Evolutionary conservation across 202 grass and related monocot genomes (phyloP), one percentile per base, ranked within the genome.

Genomic region (Panicum virgatum): DNA sequence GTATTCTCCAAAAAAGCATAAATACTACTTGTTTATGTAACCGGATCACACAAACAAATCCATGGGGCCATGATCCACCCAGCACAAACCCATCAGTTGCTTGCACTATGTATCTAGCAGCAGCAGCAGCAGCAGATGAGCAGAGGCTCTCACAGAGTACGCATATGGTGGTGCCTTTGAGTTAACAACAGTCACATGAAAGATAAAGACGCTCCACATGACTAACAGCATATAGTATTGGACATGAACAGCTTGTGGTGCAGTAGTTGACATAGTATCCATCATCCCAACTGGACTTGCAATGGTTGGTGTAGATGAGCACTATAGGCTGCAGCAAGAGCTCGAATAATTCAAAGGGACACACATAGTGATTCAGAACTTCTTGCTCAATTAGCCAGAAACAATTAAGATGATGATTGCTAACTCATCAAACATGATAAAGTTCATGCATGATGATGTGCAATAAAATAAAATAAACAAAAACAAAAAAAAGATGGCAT

Each of bases 171-270:
- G 40, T 19, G 12, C 66, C 62, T 76, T 75, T 42, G 56, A 58
- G 20, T 47, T 57, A 40, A 57, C 12, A 60, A 13, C 25, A 60
- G 12, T 58, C 72, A 58, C 83, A 78, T 65, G 83, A 66, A 66
- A 68, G 65, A 37, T 16, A 71, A 29, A 60, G 57, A 60, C 25
- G 12, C 1, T 22, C 46, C 47, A 88, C 57, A 66, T 87, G 80
- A 52, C 71, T 44, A 11, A 75, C 27, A 15, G 14, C 57, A 60
- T 27, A 29, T 1, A 29, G 11, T 29, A 29, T 29, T 36, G 34
- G 72, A 16, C 32, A 15, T 39, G 19, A 6, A 37, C 10, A 39
- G 34, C 19, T 38, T 37, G 50, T 56, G 32, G 50, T 40, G 26
- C 72, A 58, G 72, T 75, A 16, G 52, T 40, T 57, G 51, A 26